Base-by-base conservation (phyloP, 495 filamentous ascomycete genomes). In the Choiromyces venosus region DNA sequence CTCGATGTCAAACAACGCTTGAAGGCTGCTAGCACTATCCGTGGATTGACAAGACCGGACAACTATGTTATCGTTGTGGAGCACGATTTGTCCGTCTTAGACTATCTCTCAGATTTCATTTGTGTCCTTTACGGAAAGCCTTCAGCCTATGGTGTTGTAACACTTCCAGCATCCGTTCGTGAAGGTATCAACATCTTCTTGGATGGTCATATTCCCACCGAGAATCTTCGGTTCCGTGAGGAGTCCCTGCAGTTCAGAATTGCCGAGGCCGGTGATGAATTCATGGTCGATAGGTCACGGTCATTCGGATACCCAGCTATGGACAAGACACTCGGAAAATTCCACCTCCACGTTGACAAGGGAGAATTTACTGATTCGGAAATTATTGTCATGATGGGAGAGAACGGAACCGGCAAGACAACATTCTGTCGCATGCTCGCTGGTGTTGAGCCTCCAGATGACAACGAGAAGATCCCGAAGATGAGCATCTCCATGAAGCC, bases 151-250 rank as follows among this genome's bases (percentile, higher is more conserved):
- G 95, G 95, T 89, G 95, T 99, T 16, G 96, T 99, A n/a, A 97
- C 95, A 36, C 86, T 98, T 64, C 95, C 95, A 65, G 86, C 94
- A 72, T 98, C 95, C 1, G 96, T 98, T 66, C 93, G 95, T 77
- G 96, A 99, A 88, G 95, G 95, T 80, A 99, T 99, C 88, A 99
- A 99, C 84, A 97, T 98, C 83, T 99, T 99, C 89, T 86, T 99
- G 38, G 95, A 99, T 80, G 95, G 95, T 76, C 91, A 97, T 82
- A 96, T 97, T 65, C 95, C 95, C 37, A 98, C 95, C 10, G 95
- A 99, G 87, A 99, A 99, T 84, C 83, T 99, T 81, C 94, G 95
- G 74, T 99, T 99, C 90, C 90, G 95, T 75, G 96, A 98, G 65
- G 95, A 99, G 80, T 95, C 92, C 61, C 87, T 99, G 72, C 94